Evolutionary conservation across 2,329 filamentous ascomycete species (phyloP), one percentile per base, ranked within the genome.

Genomic region (Tolypocladium capitatum): DNA sequence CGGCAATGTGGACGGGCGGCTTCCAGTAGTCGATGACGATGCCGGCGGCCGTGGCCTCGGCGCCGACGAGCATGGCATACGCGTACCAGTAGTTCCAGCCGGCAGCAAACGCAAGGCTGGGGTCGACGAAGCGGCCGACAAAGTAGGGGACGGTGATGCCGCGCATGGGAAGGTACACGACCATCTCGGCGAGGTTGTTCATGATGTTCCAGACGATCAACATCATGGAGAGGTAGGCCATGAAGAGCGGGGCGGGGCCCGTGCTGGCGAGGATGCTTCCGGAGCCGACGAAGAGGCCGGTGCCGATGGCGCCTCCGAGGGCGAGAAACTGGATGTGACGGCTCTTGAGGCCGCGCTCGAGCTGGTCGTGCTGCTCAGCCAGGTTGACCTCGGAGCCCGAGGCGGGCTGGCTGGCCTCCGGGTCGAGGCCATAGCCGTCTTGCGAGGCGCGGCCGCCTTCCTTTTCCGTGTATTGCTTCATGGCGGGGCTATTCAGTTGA

Each of bases 241-340:
- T 80, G 60, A 88, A 74, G 16, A 88, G 66, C 0, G 83, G 81
- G 5, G 81, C 83, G 3, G 80, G 80, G 2, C 80, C 80, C 28
- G 74, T 72, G 10, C 66, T 64, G 32, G 72, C 66, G 46, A 83
- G 65, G 46, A 80, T 77, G 49, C 64, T 64, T 24, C 79, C 79
- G 34, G 75, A 78, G 48, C 78, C 77, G 51, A 83, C 71, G 59
- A 83, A 83, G 20, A 83, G 70, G 55, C 79, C 79, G 4, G 79
- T 83, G 48, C 79, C 79, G 52, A 83, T 81, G 21, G 74, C 77
- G 51, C 75, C 74, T 41, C 63, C 63, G 14, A 80, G 65, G 21
- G 77, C 77, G 34, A 81, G 64, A 61, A 81, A 78, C 55, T 80
- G 77, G 36, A 80, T 76, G 52, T 80, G 76, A 33, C 76, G 68